These are phyloP conservation scores for Vitis rupestris DNA, from an alignment of 164 flowering plant species.

Conservation along the genomic window DNA sequence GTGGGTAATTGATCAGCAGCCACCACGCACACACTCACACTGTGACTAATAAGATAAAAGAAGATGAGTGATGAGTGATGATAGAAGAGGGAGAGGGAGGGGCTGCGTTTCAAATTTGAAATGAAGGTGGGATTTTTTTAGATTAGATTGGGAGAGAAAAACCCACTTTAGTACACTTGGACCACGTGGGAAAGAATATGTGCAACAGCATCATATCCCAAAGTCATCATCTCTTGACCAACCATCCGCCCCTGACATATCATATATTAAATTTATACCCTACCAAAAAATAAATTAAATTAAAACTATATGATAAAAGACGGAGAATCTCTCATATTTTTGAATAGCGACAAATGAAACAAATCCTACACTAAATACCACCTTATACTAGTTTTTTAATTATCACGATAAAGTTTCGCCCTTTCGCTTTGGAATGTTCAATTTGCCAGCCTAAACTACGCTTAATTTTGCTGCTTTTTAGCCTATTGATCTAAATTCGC, in stretches of 20 bases:
- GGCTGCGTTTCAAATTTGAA: slow-evolving; percentile 34
- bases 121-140: background rate
- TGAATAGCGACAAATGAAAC: slow-evolving; percentile 37
- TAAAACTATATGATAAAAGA: background rate
- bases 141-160: background rate
- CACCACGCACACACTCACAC: background rate
- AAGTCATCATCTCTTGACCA: slow-evolving; percentile 5
- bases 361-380: slow-evolving; percentile 25
- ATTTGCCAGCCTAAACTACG: slow-evolving; percentile 18
- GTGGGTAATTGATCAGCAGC: background rate
- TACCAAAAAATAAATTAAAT: background rate
- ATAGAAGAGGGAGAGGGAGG: slow-evolving; percentile 5
- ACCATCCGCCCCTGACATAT: too few species aligned
- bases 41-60: too few species aligned
- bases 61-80: background rate
- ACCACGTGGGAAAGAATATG: slow-evolving; percentile 16
- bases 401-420: slow-evolving; percentile 29
- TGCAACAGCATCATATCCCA: slow-evolving; percentile 16
- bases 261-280: too few species aligned
- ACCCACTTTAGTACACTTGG: slow-evolving; percentile 16
- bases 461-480: background rate
- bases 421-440: slow-evolving; percentile 24
- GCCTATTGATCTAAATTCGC: background rate
- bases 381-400: slow-evolving; percentile 19
- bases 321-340: slow-evolving; percentile 27